Conservation (phyloP, 2,329 filamentous ascomycete species). For the Colletotrichum lentis region DNA sequence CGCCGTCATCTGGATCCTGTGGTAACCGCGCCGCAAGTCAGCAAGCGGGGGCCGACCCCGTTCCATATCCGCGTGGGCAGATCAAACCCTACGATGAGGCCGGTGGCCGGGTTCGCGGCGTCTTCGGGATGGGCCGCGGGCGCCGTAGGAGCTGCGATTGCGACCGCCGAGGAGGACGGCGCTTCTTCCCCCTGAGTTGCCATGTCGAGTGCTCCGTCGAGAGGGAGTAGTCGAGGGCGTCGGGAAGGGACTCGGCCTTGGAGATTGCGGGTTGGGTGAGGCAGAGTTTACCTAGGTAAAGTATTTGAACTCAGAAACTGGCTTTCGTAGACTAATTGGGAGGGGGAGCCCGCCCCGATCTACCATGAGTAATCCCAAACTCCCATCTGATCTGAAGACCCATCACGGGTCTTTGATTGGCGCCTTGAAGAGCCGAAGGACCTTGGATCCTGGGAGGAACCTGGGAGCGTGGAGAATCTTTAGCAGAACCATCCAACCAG, state of each 20-base stretch:
- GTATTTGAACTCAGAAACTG: slow-evolving; percentile 1
- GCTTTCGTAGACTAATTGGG: background rate
- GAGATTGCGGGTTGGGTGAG: background rate
- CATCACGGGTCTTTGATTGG: background rate
- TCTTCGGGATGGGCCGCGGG: background rate
- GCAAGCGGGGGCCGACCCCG: background rate
- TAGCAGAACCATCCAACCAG: background rate
- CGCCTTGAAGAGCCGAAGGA: background rate
- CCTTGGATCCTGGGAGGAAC: no score
- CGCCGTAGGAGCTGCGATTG: background rate
- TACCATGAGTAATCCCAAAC: no score
- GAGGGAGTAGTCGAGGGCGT: background rate
- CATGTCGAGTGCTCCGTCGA: background rate
- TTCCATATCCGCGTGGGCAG: no score
- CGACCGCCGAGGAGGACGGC: background rate
- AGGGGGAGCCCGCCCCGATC: no score
- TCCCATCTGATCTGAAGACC: no score
- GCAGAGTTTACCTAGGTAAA: background rate
- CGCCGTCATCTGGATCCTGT: slow-evolving; percentile 24
- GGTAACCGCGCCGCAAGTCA: background rate
- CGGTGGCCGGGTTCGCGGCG: slow-evolving; percentile 23
- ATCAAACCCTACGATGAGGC: slow-evolving; percentile 25
- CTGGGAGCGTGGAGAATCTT: slow-evolving; percentile 3
- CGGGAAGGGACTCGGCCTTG: background rate
- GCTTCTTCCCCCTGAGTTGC: background rate